Evolutionary conservation across 768 basidiomycete species (phyloP).

Genomic region (Nevesoporus exiguus): DNA sequence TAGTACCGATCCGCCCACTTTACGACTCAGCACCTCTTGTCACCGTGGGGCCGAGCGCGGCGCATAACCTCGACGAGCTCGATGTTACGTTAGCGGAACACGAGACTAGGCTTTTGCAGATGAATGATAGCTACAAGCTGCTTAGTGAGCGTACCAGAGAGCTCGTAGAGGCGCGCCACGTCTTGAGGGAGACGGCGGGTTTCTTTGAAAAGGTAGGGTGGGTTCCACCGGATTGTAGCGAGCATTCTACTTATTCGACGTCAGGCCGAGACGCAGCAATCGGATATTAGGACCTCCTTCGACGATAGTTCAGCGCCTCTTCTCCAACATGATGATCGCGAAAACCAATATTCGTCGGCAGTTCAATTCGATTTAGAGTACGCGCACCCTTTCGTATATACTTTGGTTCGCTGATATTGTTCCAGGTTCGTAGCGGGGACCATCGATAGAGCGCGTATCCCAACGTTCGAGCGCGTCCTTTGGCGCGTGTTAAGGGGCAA

Average conservation of each 20-base stretch:
- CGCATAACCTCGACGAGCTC: constrained; percentile 91
- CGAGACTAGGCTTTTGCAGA: constrained; percentile 76
- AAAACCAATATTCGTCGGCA: constrained; percentile 51
- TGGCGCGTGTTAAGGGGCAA: constrained; percentile 99
- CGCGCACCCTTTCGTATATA: constrained; percentile 22
- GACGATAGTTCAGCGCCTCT: constrained; percentile 91
- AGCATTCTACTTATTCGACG: constrained; percentile 6
- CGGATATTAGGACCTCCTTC: constrained; percentile 82
- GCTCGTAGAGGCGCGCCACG: constrained; percentile 90
- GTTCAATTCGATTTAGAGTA: constrained; percentile 88
- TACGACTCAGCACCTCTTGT: constrained; percentile 84
- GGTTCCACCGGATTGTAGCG: constrained; percentile 17
- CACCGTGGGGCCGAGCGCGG: constrained; percentile 87
- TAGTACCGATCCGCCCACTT: constrained; percentile 78
- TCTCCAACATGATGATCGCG: constrained; percentile 87
- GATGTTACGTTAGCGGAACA: constrained; percentile 85
- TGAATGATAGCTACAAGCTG: constrained; percentile 92
- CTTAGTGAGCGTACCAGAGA: constrained; percentile 84
- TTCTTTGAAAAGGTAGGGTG: constrained; percentile 88
- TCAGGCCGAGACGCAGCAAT: constrained; percentile 70
- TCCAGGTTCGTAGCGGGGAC: constrained; percentile 91
- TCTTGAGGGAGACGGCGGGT: constrained; percentile 90
- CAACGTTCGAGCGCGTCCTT: constrained; percentile 94
- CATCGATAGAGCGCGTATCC: constrained; percentile 86
- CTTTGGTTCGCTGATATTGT: background rate